These are phyloP conservation scores for Fraxinus excelsior DNA, from an alignment of 257 asterid species.

Conservation along the genomic window DNA sequence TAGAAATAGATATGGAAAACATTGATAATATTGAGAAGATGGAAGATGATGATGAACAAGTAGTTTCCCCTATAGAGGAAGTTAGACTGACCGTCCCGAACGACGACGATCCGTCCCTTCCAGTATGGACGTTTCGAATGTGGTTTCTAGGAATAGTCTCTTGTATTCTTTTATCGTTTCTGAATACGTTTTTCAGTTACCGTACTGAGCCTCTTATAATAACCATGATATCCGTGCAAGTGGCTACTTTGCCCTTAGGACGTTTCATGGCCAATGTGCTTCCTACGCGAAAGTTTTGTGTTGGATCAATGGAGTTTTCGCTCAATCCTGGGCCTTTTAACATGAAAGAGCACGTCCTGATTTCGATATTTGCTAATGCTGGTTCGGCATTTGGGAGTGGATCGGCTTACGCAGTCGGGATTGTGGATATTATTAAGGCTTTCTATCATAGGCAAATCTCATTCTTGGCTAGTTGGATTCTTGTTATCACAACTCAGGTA, in stretches of 20 bases:
- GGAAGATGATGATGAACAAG: constrained; percentile 12
- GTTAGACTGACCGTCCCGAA: constrained; percentile 59
- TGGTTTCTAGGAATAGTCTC: constrained; percentile 57
- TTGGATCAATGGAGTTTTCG: constrained; percentile 45
- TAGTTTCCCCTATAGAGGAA: constrained; percentile 54
- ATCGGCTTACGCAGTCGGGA: constrained; percentile 60
- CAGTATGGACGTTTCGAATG: constrained; percentile 77
- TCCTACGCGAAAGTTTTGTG: constrained; percentile 40
- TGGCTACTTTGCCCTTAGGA: constrained; percentile 60
- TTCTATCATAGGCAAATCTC: constrained; percentile 55
- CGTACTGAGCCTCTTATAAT: constrained; percentile 47
- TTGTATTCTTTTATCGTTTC: constrained; percentile 46
- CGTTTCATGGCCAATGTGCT: constrained; percentile 60
- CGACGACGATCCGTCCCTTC: constrained; percentile 55
- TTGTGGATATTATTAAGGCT: constrained; percentile 60
- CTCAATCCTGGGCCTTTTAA: constrained; percentile 77
- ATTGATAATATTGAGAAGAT: neutral
- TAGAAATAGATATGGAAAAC: neutral
- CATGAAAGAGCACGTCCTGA: constrained; percentile 70
- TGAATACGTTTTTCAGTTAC: constrained; percentile 64
- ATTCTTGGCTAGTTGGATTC: constrained; percentile 50
- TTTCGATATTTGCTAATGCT: constrained; percentile 70
- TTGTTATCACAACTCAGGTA: constrained; percentile 69
- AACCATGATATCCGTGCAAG: constrained; percentile 55
- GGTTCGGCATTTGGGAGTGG: constrained; percentile 58